These are phyloP conservation scores for Beta vulgaris DNA, from an alignment of 148 eudicot genomes.

Conservation along the genomic window DNA sequence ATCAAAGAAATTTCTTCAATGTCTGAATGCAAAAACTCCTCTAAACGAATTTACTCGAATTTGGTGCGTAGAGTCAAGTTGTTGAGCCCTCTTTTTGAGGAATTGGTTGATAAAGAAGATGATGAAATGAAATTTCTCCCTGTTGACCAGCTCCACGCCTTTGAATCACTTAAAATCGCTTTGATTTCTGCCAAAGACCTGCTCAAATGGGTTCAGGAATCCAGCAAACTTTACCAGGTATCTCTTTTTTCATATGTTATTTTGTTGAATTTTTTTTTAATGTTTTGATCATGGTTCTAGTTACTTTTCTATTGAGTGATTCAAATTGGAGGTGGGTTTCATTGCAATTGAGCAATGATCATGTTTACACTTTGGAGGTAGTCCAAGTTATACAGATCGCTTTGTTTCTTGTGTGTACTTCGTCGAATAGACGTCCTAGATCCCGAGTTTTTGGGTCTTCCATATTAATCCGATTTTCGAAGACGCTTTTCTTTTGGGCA, in stretches of 20 bases:
- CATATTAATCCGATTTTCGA: too few relatives aligned
- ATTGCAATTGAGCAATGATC: background rate
- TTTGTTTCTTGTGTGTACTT: background rate
- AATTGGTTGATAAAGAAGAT: conserved; percentile 55
- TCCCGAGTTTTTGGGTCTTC: too few relatives aligned
- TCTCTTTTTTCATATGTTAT: background rate
- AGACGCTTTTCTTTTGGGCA: too few relatives aligned
- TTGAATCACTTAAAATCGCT: conserved; percentile 44
- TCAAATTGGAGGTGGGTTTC: background rate
- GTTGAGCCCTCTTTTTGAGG: conserved; percentile 84
- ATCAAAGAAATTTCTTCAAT: conserved; percentile 51
- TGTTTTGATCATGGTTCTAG: background rate
- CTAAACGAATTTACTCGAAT: conserved; percentile 65
- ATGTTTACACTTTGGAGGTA: background rate
- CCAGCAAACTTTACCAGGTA: conserved; percentile 92
- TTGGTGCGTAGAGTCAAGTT: conserved; percentile 78
- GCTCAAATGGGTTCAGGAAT: conserved; percentile 58
- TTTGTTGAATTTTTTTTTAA: background rate
- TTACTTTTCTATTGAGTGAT: background rate
- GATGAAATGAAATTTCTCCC: conserved; percentile 37
- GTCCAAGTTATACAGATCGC: background rate
- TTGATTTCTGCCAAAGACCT: conserved; percentile 59
- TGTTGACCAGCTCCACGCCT: conserved; percentile 41
- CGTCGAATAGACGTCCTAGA: too few relatives aligned
- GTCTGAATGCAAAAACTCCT: conserved; percentile 62